phyloP scores from a whole-genome alignment of 2,329 filamentous ascomycete genomes.

The Ophioceras dolichostomum region DNA sequence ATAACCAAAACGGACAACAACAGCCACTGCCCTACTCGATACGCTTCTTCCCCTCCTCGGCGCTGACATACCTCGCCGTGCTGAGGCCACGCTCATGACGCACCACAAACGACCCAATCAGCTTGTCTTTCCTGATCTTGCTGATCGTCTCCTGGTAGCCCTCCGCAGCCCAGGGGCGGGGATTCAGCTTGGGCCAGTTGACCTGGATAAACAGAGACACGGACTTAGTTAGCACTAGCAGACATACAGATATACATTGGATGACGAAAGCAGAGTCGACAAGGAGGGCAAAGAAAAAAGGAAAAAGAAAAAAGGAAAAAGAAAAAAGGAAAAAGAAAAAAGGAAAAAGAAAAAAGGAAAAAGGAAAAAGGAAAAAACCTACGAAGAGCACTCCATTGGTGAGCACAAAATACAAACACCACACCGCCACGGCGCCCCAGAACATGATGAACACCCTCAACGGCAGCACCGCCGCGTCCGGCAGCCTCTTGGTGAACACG shows the following conservation, averaged over 20 bases:
- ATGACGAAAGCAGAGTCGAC: background rate
- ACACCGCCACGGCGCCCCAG: conserved; percentile 59
- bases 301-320: conserved; percentile 3
- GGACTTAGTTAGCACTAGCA: background rate
- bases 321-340: conserved; percentile 2
- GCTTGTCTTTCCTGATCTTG: conserved; percentile 68
- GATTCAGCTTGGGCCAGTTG: conserved; percentile 96
- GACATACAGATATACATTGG: background rate
- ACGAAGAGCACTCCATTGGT: conserved; percentile 89
- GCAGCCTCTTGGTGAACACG: conserved; percentile 56
- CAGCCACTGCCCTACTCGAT: conserved; percentile 75
- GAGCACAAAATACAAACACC: conserved; percentile 66
- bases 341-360: background rate
- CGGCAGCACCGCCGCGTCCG: conserved; percentile 67
- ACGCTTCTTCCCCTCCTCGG: conserved; percentile 97
- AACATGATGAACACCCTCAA: conserved; percentile 72
- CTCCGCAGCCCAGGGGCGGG: conserved; percentile 73
- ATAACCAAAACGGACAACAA: background rate
- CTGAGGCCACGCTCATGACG: conserved; percentile 74
- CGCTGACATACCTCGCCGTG: conserved; percentile 66
- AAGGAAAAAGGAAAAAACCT: conserved; percentile 29
- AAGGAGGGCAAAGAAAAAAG: background rate
- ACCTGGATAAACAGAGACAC: conserved; percentile 44
- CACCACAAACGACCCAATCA: conserved; percentile 65
- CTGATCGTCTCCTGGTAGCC: conserved; percentile 78